phyloP scores from a whole-genome alignment of 768 basidiomycete species.

The Pleurotus tuber-regium region DNA sequence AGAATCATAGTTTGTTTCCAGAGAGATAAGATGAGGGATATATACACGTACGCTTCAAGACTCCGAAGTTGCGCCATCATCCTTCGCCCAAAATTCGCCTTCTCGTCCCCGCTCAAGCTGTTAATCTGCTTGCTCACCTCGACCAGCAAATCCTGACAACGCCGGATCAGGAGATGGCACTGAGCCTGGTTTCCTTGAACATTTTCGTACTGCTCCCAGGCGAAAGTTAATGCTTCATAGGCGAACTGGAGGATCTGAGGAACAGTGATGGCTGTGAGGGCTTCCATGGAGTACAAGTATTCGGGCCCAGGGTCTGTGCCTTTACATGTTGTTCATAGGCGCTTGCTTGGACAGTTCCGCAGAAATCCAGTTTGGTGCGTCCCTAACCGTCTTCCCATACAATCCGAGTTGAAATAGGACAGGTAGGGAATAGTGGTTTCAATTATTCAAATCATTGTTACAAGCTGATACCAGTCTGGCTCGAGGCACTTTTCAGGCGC shows the following conservation, averaged over 20 bases:
- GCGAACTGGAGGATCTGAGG: neutral
- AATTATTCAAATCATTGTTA: no score
- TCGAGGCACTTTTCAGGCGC: no score
- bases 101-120: neutral
- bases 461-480: no score
- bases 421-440: no score
- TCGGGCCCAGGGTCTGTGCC: neutral
- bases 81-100: neutral
- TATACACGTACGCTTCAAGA: neutral
- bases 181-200: slow-evolving; percentile 7
- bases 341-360: no score
- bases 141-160: neutral
- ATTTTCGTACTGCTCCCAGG: slow-evolving; percentile 5
- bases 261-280: slow-evolving; percentile 5
- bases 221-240: neutral
- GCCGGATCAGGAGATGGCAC: slow-evolving; percentile 3
- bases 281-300: slow-evolving; percentile 1
- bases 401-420: no score
- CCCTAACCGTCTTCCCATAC: no score
- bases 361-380: no score
- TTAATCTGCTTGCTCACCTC: neutral
- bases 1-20: neutral
- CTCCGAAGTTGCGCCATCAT: neutral
- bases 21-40: no score
- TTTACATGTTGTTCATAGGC: no score